phyloP scores from a whole-genome alignment of 2,329 filamentous ascomycete species.

The Aspergillus thermomutatus region DNA sequence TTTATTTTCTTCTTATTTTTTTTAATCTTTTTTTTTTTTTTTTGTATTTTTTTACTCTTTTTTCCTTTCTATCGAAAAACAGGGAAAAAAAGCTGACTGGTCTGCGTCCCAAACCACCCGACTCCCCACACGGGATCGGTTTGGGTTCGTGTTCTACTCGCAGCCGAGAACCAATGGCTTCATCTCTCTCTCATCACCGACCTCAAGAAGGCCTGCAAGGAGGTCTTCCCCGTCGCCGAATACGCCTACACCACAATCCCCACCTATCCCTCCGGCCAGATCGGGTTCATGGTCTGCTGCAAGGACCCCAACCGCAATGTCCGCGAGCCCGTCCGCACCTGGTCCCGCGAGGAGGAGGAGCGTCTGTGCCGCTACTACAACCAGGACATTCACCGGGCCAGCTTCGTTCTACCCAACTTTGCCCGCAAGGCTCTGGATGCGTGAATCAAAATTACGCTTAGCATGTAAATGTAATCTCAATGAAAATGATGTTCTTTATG shows the following conservation, averaged over 20 bases:
- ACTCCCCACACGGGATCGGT: slow-evolving; percentile 26
- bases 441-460: slow-evolving; percentile 11
- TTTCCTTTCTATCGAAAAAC: slow-evolving; percentile 5
- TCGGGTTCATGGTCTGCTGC: slow-evolving; percentile 99
- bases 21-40: no score
- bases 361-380: slow-evolving; percentile 97
- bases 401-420: slow-evolving; percentile 91
- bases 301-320: slow-evolving; percentile 86
- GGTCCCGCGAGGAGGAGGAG: slow-evolving; percentile 84
- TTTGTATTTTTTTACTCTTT: slow-evolving; percentile 7
- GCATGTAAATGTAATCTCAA: not conserved
- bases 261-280: slow-evolving; percentile 97
- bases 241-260: slow-evolving; percentile 99
- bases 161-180: slow-evolving; percentile 99
- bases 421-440: slow-evolving; percentile 66
- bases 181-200: slow-evolving; percentile 90
- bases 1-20: no score
- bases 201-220: slow-evolving; percentile 94
- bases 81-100: slow-evolving; percentile 22
- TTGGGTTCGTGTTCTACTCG: slow-evolving; percentile 27
- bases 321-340: slow-evolving; percentile 76
- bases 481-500: slow-evolving; percentile 10
- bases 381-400: slow-evolving; percentile 90
- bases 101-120: slow-evolving; percentile 29
- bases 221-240: slow-evolving; percentile 96